These are phyloP conservation scores for Globisporangium lucens DNA, from an alignment of 352 stramenopile genomes.

Conservation along the genomic window DNA sequence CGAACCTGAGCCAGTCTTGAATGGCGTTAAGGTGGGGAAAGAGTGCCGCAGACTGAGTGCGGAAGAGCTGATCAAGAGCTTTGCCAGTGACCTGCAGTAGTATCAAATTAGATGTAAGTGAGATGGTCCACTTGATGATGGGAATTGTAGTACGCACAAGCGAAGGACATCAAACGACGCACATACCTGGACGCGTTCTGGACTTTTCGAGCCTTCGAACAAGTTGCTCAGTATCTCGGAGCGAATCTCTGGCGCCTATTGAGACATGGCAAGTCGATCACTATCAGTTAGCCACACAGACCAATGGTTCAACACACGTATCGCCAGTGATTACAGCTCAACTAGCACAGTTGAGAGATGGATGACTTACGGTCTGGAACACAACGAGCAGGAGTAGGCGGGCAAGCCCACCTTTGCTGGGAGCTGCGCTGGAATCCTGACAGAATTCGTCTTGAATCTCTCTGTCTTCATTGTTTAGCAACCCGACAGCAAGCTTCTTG, in stretches of 20 bases:
- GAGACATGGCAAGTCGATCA: background rate
- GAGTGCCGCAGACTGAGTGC: constrained; percentile 30
- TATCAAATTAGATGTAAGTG: background rate
- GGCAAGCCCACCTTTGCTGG: constrained; percentile 9
- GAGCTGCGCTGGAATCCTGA: background rate
- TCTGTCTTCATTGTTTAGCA: background rate
- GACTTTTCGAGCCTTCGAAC: constrained; percentile 30
- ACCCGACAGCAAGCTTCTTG: background rate
- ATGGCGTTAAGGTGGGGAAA: constrained; percentile 47
- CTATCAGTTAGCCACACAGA: background rate
- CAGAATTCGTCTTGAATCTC: background rate
- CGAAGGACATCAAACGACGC: background rate
- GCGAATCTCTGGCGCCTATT: constrained; percentile 50
- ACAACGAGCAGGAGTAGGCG: constrained; percentile 19
- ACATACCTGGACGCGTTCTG: constrained; percentile 10
- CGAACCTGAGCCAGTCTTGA: constrained; percentile 68
- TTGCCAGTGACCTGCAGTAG: constrained; percentile 14
- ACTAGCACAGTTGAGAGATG: background rate
- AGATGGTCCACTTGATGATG: background rate
- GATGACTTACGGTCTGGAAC: constrained; percentile 16
- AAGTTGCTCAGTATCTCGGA: constrained; percentile 46
- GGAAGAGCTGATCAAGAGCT: constrained; percentile 21
- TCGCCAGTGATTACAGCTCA: background rate
- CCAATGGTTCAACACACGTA: too few relatives aligned
- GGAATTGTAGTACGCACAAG: background rate